Base-by-base conservation (phyloP, 1,139 yeast species). In the Candida frijolesensis region DNA sequence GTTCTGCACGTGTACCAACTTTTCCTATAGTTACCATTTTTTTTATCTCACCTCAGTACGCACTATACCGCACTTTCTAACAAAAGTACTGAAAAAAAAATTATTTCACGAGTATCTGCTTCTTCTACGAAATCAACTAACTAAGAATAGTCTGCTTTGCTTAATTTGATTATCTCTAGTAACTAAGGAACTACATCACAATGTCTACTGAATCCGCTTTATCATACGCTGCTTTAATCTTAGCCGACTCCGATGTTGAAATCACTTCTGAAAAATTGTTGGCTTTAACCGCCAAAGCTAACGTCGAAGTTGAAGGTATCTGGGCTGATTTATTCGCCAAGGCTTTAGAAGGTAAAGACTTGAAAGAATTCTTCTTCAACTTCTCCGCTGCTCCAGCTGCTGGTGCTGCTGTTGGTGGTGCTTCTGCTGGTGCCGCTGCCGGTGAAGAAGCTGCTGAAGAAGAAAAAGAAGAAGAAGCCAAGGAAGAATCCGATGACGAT, bases 211-310 rank as follows among this genome's bases (percentile, higher is more conserved):
- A 87, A 84, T 76, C 90, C 67, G 87, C 91, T 72, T 82, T 87
- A 71, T 85, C 94, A 61, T 87, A 87, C 87, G 94, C 95, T 70
- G 90, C 94, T 69, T 81, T 87, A 72, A 87, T 87, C 80, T 84
- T 87, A 74, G 89, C 94, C 63, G 95, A 87, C 70, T 80, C 94
- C 67, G 94, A 86, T 61, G 75, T 87, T 66, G 92, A 86, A 75
- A 83, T 87, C 79, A 77, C 87, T 59, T 65, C 91, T 63, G 91
- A 85, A 74, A 87, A 87, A 82, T 83, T 87, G 73, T 70, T 80
- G 66, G 77, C 89, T 68, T 79, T 87, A 74, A 77, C 84, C 64
- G 60, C 65, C 59, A 72, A 72, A 57, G 80, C 80, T 57, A 75
- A 77, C 59, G 75, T 77, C 62, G 75, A 75, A 60, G 75, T 76